Evolutionary conservation across 2,329 filamentous ascomycete genomes (phyloP).

Genomic region (Xylaria digitata): DNA sequence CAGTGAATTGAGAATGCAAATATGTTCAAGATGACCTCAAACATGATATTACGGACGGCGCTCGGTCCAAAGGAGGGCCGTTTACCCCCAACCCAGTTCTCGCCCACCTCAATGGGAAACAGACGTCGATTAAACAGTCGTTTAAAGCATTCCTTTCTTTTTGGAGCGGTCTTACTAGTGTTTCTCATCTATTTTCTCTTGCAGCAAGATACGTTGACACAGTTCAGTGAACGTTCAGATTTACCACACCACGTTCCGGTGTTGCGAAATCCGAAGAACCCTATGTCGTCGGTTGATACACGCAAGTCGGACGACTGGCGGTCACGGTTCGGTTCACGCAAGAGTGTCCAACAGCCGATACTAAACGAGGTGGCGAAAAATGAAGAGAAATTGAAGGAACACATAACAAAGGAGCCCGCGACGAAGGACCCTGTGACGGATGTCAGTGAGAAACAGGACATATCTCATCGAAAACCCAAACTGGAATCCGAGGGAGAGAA

Average conservation of each 20-base stretch:
- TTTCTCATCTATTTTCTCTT: constrained; percentile 27
- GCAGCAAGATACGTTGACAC: constrained; percentile 1
- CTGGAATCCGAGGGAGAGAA: neutral
- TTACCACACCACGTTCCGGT: neutral
- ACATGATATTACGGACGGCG: constrained; percentile 19
- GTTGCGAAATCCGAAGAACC: neutral
- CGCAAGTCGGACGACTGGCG: neutral
- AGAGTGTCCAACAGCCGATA: constrained; percentile 25
- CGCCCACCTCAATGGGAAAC: constrained; percentile 12
- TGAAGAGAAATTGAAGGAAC: neutral
- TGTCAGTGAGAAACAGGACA: constrained; percentile 3
- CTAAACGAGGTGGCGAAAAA: neutral
- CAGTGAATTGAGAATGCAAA: constrained; percentile 12
- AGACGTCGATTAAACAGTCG: constrained; percentile 30
- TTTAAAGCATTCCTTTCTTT: constrained; percentile 18
- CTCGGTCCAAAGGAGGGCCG: constrained; percentile 40
- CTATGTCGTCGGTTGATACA: neutral
- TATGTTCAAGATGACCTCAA: constrained; percentile 16
- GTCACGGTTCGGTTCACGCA: constrained; percentile 8
- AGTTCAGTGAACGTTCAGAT: neutral
- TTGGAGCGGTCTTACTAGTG: constrained; percentile 14
- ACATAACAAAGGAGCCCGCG: neutral
- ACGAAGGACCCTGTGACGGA: neutral
- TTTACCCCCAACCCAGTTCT: constrained; percentile 32
- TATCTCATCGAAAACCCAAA: constrained; percentile 2